Base-by-base conservation (phyloP, 495 filamentous ascomycete species). In the Penicillium odoratum region DNA sequence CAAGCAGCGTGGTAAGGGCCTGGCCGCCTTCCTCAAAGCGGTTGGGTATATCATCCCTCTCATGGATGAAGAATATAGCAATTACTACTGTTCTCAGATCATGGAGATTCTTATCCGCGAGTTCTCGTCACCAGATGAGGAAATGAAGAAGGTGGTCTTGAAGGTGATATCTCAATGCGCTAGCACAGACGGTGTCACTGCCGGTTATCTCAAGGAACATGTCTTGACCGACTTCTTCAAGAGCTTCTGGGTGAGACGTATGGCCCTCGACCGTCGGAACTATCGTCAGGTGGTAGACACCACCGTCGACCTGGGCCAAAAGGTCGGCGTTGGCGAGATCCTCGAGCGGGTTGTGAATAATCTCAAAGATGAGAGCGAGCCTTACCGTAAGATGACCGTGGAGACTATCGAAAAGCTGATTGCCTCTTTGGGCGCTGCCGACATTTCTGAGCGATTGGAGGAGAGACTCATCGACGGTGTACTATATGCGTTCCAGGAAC, bases 51-150 rank as follows among this genome's bases (percentile, higher is more conserved):
- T 99, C 65, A 98, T 99, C 63, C 95, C 95, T 1, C 81, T 99
- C 38, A 98, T 99, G 95, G 95, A 99, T 76, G 94, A 97, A 70
- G 95, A 99, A 69, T 98, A 97, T 72, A 91, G 93, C 71, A 97
- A 97, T 66, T 99, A 99, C 79, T 99, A 98, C 62, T 98, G 93
- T 38, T 90, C 86, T 58, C 93, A 98, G 70, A 97, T 99, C 67
- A 98, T 98, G 95, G 93, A 97, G 69, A 97, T 98, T 68, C 80
- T 99, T 26, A 82, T 98, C 29, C 87, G 95, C 60, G 95, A 99
- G 69, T 97, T 98, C 64, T 87, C 91, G 10, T 96, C 92, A 3
- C 94, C 93, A 0, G 95, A 99, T 61, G 95, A 99, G 69, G 95
- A 99, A 73, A 99, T 99, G 95, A 99, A 99, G 78, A 98, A 98